Conservation (phyloP, 495 filamentous ascomycete genomes). For the Paragyromitra xinjiangensis region DNA sequence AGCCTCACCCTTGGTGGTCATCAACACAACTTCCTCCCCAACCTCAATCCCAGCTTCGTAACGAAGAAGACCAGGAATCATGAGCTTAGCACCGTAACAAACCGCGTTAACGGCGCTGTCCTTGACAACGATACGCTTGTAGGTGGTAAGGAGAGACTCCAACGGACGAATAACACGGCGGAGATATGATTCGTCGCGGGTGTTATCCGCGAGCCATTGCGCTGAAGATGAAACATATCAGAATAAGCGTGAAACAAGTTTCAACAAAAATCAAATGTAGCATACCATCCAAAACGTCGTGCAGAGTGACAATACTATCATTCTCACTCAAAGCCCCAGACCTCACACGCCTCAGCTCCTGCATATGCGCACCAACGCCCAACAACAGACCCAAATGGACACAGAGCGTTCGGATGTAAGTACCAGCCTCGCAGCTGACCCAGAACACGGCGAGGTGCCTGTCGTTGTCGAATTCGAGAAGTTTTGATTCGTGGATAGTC, state of each 20-base stretch:
- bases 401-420: constrained; percentile 97
- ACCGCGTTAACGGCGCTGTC: constrained; percentile 95
- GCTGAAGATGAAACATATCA: constrained; percentile 61
- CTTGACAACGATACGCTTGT: constrained; percentile 97
- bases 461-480: constrained; percentile 97
- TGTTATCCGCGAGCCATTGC: constrained; percentile 92
- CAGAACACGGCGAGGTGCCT: constrained; percentile 98
- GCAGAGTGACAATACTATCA: constrained; percentile 86
- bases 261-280: background rate
- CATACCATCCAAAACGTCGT: constrained; percentile 82
- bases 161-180: constrained; percentile 87
- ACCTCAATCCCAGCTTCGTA: constrained; percentile 89
- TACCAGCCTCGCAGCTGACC: constrained; percentile 98
- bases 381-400: constrained; percentile 92
- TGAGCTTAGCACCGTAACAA: constrained; percentile 97
- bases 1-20: constrained; percentile 98
- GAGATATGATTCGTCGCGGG: constrained; percentile 85
- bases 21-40: constrained; percentile 91
- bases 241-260: background rate
- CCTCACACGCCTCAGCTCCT: constrained; percentile 92
- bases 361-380: constrained; percentile 97
- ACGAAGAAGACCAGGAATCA: constrained; percentile 92
- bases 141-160: constrained; percentile 86
- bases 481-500: constrained; percentile 93
- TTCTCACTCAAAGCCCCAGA: constrained; percentile 93